phyloP scores from a whole-genome alignment of 768 basidiomycete species.

The Phlegmacium glaucopus region DNA sequence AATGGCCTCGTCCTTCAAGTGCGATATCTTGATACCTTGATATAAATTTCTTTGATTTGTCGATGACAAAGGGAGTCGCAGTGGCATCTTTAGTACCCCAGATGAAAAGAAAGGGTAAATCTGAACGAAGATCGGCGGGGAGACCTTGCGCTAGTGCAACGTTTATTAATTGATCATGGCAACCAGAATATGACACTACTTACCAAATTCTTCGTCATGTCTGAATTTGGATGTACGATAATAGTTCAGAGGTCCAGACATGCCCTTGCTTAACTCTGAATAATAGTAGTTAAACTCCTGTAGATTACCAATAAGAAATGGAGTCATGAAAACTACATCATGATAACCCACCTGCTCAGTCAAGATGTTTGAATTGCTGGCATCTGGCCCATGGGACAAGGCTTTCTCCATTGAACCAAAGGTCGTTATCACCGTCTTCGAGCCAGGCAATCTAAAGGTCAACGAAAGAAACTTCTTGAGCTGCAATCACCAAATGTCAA shows the following conservation, averaged over 20 bases:
- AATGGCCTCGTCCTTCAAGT: conserved; percentile 59
- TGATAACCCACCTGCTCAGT: conserved; percentile 20
- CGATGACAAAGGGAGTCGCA: conserved; percentile 37
- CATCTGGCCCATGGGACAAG: conserved; percentile 11
- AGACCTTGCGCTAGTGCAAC: conserved; percentile 38
- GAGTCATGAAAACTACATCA: not conserved
- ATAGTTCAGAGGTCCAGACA: conserved; percentile 76
- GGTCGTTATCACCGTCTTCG: conserved; percentile 15
- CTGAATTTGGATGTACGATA: conserved; percentile 61
- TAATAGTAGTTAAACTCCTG: conserved; percentile 59
- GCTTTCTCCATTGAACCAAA: conserved; percentile 26
- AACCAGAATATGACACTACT: not conserved
- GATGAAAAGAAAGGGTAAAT: conserved; percentile 59
- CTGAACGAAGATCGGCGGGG: conserved; percentile 35
- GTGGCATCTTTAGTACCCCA: conserved; percentile 57
- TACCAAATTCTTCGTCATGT: conserved; percentile 63
- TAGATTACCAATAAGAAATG: conserved; percentile 1
- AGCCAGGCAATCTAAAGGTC: conserved; percentile 20
- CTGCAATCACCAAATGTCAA: conserved; percentile 17
- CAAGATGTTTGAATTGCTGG: conserved; percentile 18
- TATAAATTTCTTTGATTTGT: conserved; percentile 47
- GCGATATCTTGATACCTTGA: conserved; percentile 46
- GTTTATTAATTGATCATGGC: not conserved
- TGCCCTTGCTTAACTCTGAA: conserved; percentile 42
- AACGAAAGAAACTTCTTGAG: conserved; percentile 35